Evolutionary conservation across 176 grass and related monocot genomes (phyloP).

Genomic region (barley (Hordeum vulgare)): MorexV3_pseudomolecules_assembly NC_058519.1:8943681-8944180

Average conservation of each 20-base stretch:
- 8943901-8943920: neutral
- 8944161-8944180: neutral
- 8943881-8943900: neutral
- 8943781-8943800: too few relatives aligned
- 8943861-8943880: neutral
- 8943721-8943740: neutral
- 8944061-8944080: too few relatives aligned
- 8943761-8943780: accelerated
- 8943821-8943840: neutral
- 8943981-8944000: too few relatives aligned
- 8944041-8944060: too few relatives aligned
- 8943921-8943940: neutral
- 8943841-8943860: neutral
- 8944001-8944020: too few relatives aligned
- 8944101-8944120: neutral
- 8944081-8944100: accelerated
- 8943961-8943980: neutral
- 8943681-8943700: neutral
- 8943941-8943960: neutral
- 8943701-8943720: neutral
- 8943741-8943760: neutral
- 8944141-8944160: neutral
- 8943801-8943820: neutral
- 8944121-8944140: neutral
- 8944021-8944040: too few relatives aligned